Evolutionary conservation across 78 protist species (phyloP).

Genomic region (Dictyostelium citrinum): DNA sequence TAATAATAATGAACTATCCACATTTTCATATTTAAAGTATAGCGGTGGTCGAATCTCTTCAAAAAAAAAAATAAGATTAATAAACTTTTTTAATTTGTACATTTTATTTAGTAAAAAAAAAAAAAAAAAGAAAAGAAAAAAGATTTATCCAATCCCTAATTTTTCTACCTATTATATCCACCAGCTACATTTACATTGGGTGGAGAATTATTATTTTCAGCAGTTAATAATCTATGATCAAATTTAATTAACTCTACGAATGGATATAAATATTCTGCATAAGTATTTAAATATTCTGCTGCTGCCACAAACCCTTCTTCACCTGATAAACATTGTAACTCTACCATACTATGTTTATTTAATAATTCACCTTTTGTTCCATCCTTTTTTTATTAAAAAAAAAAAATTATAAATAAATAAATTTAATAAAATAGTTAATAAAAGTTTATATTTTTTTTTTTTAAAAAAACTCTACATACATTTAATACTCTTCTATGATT

Average conservation of each 20-base stretch:
- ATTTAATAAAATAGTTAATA: too few species aligned
- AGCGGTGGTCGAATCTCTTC: neutral
- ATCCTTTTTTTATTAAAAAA: too few species aligned
- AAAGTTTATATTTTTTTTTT: neutral
- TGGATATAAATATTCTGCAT: slow-evolving; percentile 75
- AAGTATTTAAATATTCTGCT: slow-evolving; percentile 65
- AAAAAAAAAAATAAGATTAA: neutral
- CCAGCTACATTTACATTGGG: neutral
- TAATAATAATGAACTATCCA: neutral
- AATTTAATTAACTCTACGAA: slow-evolving; percentile 65
- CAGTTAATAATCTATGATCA: slow-evolving; percentile 64
- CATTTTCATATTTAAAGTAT: neutral
- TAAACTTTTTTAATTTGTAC: neutral
- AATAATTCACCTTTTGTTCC: slow-evolving; percentile 29
- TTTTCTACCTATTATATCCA: neutral
- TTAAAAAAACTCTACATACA: neutral
- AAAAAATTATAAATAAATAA: too few species aligned
- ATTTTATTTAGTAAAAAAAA: neutral
- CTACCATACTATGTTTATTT: slow-evolving; percentile 45
- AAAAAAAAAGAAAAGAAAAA: too few species aligned
- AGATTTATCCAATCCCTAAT: neutral
- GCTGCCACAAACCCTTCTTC: slow-evolving; percentile 71
- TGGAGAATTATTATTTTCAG: neutral
- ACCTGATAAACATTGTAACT: slow-evolving; percentile 74
- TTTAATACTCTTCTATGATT: slow-evolving; percentile 34